Evolutionary conservation across 306 rosid genomes (phyloP).

Genomic region (Cicer judaicum): DNA sequence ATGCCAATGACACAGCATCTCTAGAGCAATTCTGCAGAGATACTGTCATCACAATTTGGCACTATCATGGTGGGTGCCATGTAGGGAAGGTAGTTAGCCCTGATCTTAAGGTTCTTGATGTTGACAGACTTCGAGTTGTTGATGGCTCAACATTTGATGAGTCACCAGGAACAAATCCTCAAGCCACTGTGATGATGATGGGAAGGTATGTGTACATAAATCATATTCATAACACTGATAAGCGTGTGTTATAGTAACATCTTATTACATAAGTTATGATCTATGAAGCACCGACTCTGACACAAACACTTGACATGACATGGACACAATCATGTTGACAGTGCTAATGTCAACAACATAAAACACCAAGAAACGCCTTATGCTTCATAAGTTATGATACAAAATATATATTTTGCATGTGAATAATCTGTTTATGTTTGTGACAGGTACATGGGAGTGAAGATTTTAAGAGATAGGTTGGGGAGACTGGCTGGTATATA

Average conservation of each 20-base stretch:
- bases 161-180: constrained; percentile 98
- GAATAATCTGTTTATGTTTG: constrained; percentile 38
- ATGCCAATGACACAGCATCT: constrained; percentile 72
- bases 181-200: constrained; percentile 95
- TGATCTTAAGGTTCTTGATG: constrained; percentile 73
- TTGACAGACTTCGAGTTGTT: constrained; percentile 69
- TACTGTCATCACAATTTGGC: constrained; percentile 96
- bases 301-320: too few species aligned
- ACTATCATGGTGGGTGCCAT: constrained; percentile 94
- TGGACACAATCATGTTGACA: too few species aligned
- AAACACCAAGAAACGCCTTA: too few species aligned
- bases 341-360: too few species aligned
- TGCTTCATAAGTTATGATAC: constrained; percentile 1
- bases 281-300: too few species aligned
- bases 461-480: constrained; percentile 78
- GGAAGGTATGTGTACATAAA: constrained; percentile 66
- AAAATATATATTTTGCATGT: not conserved
- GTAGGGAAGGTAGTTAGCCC: constrained; percentile 74
- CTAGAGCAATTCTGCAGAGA: constrained; percentile 85
- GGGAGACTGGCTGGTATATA: constrained; percentile 67
- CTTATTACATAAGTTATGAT: constrained; percentile 10
- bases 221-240: not conserved
- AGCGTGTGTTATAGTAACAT: not conserved
- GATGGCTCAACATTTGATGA: constrained; percentile 82
- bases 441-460: constrained; percentile 92